Evolutionary conservation across 176 grass and related monocot species (phyloP).

Genomic region (Eremochloa ophiuroides): DNA sequence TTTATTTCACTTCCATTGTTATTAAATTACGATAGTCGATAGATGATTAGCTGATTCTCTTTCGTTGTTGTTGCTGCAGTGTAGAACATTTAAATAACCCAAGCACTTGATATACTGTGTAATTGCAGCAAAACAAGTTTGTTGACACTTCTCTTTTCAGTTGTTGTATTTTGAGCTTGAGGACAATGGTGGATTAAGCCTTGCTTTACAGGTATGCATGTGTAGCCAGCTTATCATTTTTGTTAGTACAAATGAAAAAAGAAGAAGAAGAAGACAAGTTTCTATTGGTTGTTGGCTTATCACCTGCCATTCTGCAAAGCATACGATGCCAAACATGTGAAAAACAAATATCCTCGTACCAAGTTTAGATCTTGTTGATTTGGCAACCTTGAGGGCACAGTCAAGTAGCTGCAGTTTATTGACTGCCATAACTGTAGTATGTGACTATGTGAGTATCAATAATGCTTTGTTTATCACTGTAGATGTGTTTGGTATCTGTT

Average conservation of each 20-base stretch:
- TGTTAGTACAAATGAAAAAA: background rate
- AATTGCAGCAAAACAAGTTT: background rate
- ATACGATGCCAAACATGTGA: background rate
- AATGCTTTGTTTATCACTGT: background rate
- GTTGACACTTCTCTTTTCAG: slow-evolving; percentile 36
- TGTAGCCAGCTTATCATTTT: slow-evolving; percentile 10
- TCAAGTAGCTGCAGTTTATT: background rate
- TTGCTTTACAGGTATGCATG: slow-evolving; percentile 82
- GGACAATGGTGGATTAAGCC: slow-evolving; percentile 90
- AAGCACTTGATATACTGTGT: slow-evolving; percentile 9
- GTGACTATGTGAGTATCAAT: background rate
- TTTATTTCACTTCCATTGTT: background rate
- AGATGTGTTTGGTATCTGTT: background rate
- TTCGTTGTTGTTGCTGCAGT: background rate
- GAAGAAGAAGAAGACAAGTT: background rate
- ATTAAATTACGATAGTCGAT: background rate
- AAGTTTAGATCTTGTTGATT: slow-evolving; percentile 8
- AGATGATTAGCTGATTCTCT: background rate
- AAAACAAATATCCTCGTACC: background rate
- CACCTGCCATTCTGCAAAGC: background rate
- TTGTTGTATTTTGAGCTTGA: slow-evolving; percentile 94
- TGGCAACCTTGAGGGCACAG: slow-evolving; percentile 2
- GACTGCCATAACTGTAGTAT: background rate
- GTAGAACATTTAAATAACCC: background rate
- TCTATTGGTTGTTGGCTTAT: background rate